phyloP scores from a whole-genome alignment of 202 grass and related monocot genomes.

The Digitaria exilis region DNA sequence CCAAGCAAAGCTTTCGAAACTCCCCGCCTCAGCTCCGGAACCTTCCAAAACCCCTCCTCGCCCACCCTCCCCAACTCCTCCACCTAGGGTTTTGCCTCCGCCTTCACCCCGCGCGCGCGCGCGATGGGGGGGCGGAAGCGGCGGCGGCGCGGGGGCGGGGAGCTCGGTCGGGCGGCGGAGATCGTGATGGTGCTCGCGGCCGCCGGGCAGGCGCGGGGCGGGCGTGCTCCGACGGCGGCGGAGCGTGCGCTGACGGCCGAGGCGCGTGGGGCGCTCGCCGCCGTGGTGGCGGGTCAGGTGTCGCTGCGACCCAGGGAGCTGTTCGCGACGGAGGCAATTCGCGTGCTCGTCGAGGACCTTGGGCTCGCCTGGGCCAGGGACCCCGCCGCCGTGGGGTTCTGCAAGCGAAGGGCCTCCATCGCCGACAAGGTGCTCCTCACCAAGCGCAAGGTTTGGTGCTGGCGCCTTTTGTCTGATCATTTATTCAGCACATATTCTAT shows the following conservation, averaged over 20 bases:
- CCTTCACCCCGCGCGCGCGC: no score
- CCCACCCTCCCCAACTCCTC: not conserved
- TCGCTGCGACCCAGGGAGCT: constrained; percentile 60
- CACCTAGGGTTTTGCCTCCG: constrained; percentile 28
- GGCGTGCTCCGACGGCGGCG: constrained; percentile 49
- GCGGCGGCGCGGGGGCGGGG: constrained; percentile 33
- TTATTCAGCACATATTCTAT: not conserved
- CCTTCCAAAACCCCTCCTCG: constrained; percentile 26
- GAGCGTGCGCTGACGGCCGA: constrained; percentile 50
- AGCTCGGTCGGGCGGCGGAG: constrained; percentile 54
- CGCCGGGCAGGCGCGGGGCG: constrained; percentile 40
- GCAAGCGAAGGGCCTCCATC: constrained; percentile 56
- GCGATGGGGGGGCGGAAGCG: constrained; percentile 48
- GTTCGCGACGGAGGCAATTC: constrained; percentile 62
- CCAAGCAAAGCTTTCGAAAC: constrained; percentile 29
- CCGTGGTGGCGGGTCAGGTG: constrained; percentile 22
- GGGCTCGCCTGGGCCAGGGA: constrained; percentile 51
- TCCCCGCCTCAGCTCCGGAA: constrained; percentile 10
- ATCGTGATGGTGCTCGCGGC: constrained; percentile 65
- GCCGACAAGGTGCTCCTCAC: constrained; percentile 68
- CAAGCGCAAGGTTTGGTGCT: constrained; percentile 60
- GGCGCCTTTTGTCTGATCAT: not conserved
- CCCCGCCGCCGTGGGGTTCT: constrained; percentile 49
- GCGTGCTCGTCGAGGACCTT: constrained; percentile 70
- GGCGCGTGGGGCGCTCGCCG: not conserved